Percentiles rank a stretch among this genome's conserved stretches.
phyloP scores from a whole-genome alignment of 2,329 filamentous ascomycete genomes.

The Pyricularia sp. region DNA sequence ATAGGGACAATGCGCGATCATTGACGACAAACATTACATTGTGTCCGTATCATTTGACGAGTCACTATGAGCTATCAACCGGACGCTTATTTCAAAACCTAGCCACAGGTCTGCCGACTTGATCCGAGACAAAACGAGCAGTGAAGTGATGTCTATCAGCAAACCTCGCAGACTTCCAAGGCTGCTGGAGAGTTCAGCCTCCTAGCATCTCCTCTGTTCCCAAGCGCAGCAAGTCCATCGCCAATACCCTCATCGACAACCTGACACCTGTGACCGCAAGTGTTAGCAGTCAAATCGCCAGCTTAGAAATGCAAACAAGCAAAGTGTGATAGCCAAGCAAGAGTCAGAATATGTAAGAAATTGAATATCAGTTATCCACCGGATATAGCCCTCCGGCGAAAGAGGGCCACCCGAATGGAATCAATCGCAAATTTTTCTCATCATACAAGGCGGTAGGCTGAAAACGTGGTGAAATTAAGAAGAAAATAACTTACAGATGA shows the following conservation, averaged over 20 bases:
- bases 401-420: slow-evolving; percentile 53
- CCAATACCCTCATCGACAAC: neutral
- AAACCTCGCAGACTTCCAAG: neutral
- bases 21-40: neutral
- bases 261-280: neutral
- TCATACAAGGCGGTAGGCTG: slow-evolving; percentile 36
- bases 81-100: neutral
- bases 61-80: neutral
- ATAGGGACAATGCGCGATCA: neutral
- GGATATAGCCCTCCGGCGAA: slow-evolving; percentile 75
- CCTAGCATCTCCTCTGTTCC: no score
- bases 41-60: neutral
- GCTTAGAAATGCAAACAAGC: neutral
- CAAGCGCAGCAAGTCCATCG: neutral
- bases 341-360: slow-evolving; percentile 88
- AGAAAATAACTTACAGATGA: neutral
- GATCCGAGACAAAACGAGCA: neutral
- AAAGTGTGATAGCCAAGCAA: neutral
- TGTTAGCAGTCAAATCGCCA: neutral
- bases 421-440: slow-evolving; percentile 97
- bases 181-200: no score
- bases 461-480: neutral
- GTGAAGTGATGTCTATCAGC: neutral
- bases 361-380: slow-evolving; percentile 62
- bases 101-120: neutral